Conservation (phyloP, 1,284 basidiomycete genomes). For the Ustilago curta region DNA sequence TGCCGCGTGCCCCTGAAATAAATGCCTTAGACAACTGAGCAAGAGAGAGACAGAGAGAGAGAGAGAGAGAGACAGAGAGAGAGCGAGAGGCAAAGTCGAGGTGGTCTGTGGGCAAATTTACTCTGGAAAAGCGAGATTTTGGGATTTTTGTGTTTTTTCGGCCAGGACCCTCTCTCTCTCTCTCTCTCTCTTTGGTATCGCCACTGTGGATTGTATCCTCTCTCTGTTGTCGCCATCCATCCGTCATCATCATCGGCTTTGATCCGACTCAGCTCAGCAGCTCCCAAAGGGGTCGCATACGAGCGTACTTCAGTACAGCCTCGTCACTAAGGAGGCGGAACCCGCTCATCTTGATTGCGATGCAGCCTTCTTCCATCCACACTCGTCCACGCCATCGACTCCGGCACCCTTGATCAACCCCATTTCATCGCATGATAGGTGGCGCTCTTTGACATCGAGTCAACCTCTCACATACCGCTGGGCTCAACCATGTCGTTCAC, state of each 20-base stretch:
- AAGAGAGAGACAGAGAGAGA: not conserved
- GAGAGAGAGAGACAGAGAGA: not conserved
- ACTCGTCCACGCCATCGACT: conserved; percentile 45
- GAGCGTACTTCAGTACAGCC: conserved; percentile 1
- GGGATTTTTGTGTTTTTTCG: conserved; percentile 8
- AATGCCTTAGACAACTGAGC: not conserved
- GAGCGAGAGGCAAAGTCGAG: not conserved
- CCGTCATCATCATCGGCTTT: not conserved
- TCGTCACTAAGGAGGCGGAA: conserved; percentile 10
- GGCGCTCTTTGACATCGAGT: conserved; percentile 2
- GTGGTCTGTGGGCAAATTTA: conserved; percentile 17
- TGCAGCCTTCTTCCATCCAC: conserved; percentile 32
- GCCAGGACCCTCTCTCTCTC: not conserved
- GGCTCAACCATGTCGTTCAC: conserved; percentile 17
- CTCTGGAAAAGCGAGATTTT: not conserved
- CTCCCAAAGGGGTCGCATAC: not conserved
- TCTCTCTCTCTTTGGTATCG: too few relatives aligned
- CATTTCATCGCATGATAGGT: conserved; percentile 14
- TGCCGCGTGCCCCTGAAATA: conserved; percentile 13
- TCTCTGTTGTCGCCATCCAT: not conserved
- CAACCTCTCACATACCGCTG: not conserved
- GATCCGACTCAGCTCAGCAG: not conserved
- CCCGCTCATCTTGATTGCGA: conserved; percentile 24
- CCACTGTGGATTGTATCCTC: too few relatives aligned
- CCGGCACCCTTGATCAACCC: conserved; percentile 39